These are phyloP conservation scores for Geoglossum glabrum DNA, from an alignment of 495 filamentous ascomycete genomes.

Conservation along the genomic window DNA sequence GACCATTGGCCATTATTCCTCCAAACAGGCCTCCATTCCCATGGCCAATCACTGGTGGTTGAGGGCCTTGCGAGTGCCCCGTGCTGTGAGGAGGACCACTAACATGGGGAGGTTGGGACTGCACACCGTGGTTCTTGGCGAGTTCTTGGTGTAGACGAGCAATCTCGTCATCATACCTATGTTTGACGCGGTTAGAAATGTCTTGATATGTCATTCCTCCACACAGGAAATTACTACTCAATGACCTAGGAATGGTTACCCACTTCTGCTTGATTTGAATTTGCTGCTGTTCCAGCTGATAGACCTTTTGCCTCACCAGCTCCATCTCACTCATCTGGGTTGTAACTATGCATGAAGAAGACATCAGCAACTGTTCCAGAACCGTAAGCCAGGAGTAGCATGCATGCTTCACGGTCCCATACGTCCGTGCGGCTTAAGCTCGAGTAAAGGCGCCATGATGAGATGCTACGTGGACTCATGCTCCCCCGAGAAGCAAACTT, in stretches of 20 bases:
- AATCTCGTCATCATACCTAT: conserved; percentile 87
- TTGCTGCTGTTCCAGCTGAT: conserved; percentile 73
- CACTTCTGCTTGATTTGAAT: conserved; percentile 77
- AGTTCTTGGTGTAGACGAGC: conserved; percentile 68
- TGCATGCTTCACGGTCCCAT: background rate
- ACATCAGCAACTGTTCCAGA: background rate
- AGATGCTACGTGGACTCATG: background rate
- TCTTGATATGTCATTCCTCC: background rate
- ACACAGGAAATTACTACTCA: background rate
- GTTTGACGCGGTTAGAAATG: conserved; percentile 3
- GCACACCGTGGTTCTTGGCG: conserved; percentile 65
- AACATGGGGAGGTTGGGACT: conserved; percentile 40
- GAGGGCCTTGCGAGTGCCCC: conserved; percentile 52
- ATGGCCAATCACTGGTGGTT: conserved; percentile 73
- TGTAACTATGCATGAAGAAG: conserved; percentile 34
- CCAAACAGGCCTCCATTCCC: conserved; percentile 83
- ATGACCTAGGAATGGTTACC: conserved; percentile 13
- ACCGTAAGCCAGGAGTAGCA: background rate
- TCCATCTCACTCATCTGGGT: conserved; percentile 83
- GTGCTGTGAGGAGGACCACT: conserved; percentile 46
- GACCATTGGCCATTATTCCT: conserved; percentile 84
- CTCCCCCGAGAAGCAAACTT: conserved; percentile 26
- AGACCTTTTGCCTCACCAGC: conserved; percentile 77
- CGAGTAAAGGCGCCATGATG: background rate
- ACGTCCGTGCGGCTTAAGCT: background rate